Evolutionary conservation across 2,329 filamentous ascomycete genomes (phyloP).

Genomic region (Dactylellina drechsleri): DNA sequence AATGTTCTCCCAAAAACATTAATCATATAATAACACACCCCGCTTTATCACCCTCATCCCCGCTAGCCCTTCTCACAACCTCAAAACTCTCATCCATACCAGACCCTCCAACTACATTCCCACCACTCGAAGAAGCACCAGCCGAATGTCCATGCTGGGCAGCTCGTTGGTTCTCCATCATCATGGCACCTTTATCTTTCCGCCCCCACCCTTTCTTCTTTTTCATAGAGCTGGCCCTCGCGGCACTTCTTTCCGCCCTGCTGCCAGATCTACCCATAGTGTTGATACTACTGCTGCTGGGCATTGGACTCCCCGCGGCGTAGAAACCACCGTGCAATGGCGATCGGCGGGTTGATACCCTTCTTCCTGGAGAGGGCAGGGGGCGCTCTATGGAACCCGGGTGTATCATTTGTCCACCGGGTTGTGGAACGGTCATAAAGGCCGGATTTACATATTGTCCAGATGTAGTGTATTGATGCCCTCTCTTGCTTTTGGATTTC

Average conservation of each 20-base stretch:
- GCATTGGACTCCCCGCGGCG: slow-evolving; percentile 15
- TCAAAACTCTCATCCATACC: slow-evolving; percentile 52
- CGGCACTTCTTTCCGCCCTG: slow-evolving; percentile 57
- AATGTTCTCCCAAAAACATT: background rate
- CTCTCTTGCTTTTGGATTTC: slow-evolving; percentile 23
- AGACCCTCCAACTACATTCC: slow-evolving; percentile 35
- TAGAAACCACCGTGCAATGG: slow-evolving; percentile 48
- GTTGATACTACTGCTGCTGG: slow-evolving; percentile 49
- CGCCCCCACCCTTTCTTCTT: slow-evolving; percentile 55
- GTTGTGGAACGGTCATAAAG: slow-evolving; percentile 35
- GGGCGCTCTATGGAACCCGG: slow-evolving; percentile 29
- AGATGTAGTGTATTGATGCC: slow-evolving; percentile 17
- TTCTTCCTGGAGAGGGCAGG: slow-evolving; percentile 44
- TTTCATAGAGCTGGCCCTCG: slow-evolving; percentile 56
- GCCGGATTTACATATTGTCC: slow-evolving; percentile 40
- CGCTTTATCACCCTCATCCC: slow-evolving; percentile 36
- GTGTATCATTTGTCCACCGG: slow-evolving; percentile 8
- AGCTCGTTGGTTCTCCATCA: slow-evolving; percentile 33
- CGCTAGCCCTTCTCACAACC: slow-evolving; percentile 35
- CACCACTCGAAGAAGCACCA: slow-evolving; percentile 4
- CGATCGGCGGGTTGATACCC: slow-evolving; percentile 36
- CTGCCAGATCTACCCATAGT: slow-evolving; percentile 50
- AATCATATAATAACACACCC: slow-evolving; percentile 44
- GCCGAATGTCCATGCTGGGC: background rate
- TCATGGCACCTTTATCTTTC: slow-evolving; percentile 43